These are phyloP conservation scores for Cytospora piceicola DNA, from an alignment of 2,329 filamentous ascomycete species.

Conservation along the genomic window DNA sequence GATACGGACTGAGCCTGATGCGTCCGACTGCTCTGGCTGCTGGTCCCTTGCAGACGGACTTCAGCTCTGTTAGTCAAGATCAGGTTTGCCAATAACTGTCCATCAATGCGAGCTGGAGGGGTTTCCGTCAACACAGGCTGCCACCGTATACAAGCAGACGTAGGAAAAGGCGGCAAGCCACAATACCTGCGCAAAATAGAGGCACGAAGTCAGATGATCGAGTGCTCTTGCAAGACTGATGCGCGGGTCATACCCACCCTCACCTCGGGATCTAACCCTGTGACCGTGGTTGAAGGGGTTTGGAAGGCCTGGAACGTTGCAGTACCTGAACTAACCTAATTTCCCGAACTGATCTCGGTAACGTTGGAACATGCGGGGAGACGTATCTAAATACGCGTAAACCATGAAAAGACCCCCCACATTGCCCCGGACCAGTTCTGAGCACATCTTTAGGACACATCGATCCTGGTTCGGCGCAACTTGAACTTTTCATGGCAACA, in stretches of 20 bases:
- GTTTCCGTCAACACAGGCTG: too few relatives aligned
- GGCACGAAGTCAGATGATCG: background rate
- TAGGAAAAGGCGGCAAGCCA: too few relatives aligned
- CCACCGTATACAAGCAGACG: too few relatives aligned
- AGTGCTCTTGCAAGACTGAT: background rate
- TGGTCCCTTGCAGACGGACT: conserved; percentile 16
- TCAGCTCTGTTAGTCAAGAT: background rate
- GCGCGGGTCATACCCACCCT: too few relatives aligned
- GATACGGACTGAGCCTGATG: too few relatives aligned
- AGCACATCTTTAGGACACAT: background rate
- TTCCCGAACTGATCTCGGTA: background rate
- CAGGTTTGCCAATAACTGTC: too few relatives aligned
- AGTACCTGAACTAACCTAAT: background rate
- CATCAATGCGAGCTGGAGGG: too few relatives aligned
- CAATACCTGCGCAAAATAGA: too few relatives aligned
- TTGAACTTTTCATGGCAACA: background rate
- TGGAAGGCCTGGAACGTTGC: too few relatives aligned
- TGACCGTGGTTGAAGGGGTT: too few relatives aligned
- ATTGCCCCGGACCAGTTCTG: background rate
- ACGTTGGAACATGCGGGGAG: background rate
- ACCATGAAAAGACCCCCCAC: background rate
- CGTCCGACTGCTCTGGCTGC: background rate
- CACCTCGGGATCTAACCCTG: too few relatives aligned
- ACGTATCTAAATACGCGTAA: background rate
- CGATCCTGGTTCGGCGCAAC: background rate